Evolutionary conservation across 2,329 filamentous ascomycete genomes (phyloP).

Genomic region (Paracoccidioides brasiliensis): DNA sequence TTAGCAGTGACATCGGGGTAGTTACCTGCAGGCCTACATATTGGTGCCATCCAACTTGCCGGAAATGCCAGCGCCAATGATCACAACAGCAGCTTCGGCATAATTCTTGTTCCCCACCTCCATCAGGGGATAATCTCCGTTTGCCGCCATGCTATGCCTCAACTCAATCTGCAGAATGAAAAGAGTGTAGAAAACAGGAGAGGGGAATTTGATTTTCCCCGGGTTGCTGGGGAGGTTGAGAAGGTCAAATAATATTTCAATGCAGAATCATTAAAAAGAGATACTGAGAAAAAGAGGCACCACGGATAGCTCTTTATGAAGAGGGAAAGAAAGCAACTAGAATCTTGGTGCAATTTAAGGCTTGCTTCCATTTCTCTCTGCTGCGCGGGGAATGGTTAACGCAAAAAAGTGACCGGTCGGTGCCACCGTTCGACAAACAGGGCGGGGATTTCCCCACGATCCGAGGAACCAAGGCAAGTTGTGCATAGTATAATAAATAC

Average conservation of each 20-base stretch:
- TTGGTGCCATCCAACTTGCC: slow-evolving; percentile 20
- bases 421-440: not conserved
- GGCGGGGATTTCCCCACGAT: not conserved
- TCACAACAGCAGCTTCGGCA: slow-evolving; percentile 42
- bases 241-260: not conserved
- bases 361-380: too few relatives aligned
- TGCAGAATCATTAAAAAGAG: too few relatives aligned
- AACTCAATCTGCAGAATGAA: not conserved
- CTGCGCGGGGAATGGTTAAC: too few relatives aligned
- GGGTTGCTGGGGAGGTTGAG: too few relatives aligned
- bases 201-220: not conserved
- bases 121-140: not conserved
- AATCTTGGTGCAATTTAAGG: too few relatives aligned
- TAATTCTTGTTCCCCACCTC: slow-evolving; percentile 35
- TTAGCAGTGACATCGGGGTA: too few relatives aligned
- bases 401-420: too few relatives aligned
- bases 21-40: too few relatives aligned
- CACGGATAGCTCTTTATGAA: too few relatives aligned
- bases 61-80: slow-evolving; percentile 44
- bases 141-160: not conserved
- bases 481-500: too few relatives aligned
- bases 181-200: not conserved
- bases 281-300: too few relatives aligned
- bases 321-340: too few relatives aligned
- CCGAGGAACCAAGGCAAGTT: not conserved